These are phyloP conservation scores for Rhizoclosmatium sp. DNA, from an alignment of 192 early-diverging fungal genomes.

Conservation along the genomic window DNA sequence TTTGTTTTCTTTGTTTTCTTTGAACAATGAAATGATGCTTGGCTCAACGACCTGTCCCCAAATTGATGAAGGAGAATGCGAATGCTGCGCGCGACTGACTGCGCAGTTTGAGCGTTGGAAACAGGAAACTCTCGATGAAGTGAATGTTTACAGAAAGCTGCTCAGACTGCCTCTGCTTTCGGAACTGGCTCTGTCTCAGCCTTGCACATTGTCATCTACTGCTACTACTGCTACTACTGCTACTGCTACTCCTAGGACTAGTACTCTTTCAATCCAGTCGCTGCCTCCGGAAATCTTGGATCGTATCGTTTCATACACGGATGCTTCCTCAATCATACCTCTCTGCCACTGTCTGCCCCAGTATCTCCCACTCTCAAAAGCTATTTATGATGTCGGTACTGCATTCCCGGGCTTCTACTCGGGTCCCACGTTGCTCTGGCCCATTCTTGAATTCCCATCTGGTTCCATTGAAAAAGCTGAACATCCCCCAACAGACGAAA, in stretches of 20 bases:
- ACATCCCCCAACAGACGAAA: background rate
- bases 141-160: constrained; percentile 13
- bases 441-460: background rate
- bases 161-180: background rate
- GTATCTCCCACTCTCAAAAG: background rate
- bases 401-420: constrained; percentile 3
- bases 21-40: background rate
- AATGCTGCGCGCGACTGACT: background rate
- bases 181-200: background rate
- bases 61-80: background rate
- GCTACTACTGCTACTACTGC: too few relatives aligned
- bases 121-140: constrained; percentile 1
- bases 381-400: background rate
- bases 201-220: background rate
- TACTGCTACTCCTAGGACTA: background rate
- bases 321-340: background rate
- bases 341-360: constrained; percentile 1
- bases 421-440: background rate
- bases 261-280: background rate
- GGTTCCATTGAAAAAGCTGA: background rate
- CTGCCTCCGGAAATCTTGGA: constrained; percentile 11
- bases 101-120: background rate
- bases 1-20: background rate
- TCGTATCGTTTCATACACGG: background rate
- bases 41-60: background rate